Base-by-base conservation (phyloP, 495 filamentous ascomycete genomes). In the Stereocaulon alpinum region DNA sequence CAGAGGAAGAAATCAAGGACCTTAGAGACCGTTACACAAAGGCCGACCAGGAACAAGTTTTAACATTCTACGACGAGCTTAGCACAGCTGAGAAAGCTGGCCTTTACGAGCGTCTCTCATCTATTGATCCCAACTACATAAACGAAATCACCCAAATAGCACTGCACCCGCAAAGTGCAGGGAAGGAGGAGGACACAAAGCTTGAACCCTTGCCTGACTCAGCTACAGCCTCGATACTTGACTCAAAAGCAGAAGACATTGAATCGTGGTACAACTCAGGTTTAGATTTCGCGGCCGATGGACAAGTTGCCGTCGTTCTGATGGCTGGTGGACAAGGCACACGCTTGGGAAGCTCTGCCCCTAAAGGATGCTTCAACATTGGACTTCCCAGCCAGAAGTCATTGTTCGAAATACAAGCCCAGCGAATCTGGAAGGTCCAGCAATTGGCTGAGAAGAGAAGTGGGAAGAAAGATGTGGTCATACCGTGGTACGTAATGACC, bases 401-500 rank as follows among this genome's bases (percentile, higher is more conserved):
- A 0, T 83, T 99, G 30, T 99, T 99, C 80, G 89, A 96, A 76
- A 86, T 97, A 57, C 94, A 97, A 73, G 93, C 86, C 17, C 89
- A 99, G 82, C 76, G 94, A 45, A 99, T 99, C 66, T 73, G 75
- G 59, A 91, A 88, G 76, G 73, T 96, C n/a, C 88, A 97, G 72
- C 68, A 82, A 56, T 74, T 97, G 57, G 91, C 91, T n/a, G 75
- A 80, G 56, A 84, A 87, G 76, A 77, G 81, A 60, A 78, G 84
- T 52, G 80, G 80, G 18, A 84, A 82, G 60, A 70, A 75, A 63
- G 77, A 80, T 59, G 86, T 87, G 34, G 80, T 85, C 9, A 84
- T 99, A 34, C 94, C 93, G 7, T 99, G 93, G 93, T 99, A 97
- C 75, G 86, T 99, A 68, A 99, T 99, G 93, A 99, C 93, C 61